Base-by-base conservation (phyloP, 2,329 filamentous ascomycete species). In the Aspergillus chevalieri region DNA sequence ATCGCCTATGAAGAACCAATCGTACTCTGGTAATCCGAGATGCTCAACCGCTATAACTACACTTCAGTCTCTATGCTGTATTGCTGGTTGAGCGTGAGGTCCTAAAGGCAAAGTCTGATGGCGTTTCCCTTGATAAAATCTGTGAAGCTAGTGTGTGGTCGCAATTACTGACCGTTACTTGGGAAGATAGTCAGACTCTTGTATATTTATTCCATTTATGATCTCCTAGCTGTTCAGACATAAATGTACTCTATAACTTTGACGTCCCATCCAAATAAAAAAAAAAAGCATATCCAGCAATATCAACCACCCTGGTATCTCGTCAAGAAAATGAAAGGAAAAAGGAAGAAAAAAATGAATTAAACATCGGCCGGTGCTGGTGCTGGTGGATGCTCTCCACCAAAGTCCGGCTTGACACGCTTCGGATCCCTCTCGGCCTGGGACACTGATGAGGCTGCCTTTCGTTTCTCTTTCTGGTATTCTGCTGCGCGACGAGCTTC, bases 401-500 rank as follows among this genome's bases (percentile, higher is more conserved):
- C 38, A 15, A 14, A 19, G n/a, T 66, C 70, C 39, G 62, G 57
- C 46, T 60, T 67, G 14, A 59, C 53, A 41, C 69, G 63, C 56
- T 75, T 75, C 6, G 60, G 24, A 19, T 75, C 73, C 33, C 71
- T 62, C 51, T 74, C 72, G 43, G 62, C 65, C 15, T 58, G 61
- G 33, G 62, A 52, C 39, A 53, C 60, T 7, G 63, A 58, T 14
- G 65, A 60, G 34, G 66, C 68, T 9, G 68, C 70, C 57, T 74
- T 77, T 45, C 75, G 70, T 54, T 77, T 78, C 56, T 78, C 77
- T 55, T 72, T 73, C 50, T 76, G 72, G 55, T 72, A 72, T 53
- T 71, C 68, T 51, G 74, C 72, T 49, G 63, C 71, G 43, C 73
- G 70, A 47, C 78, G 69, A 15, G 74, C 75, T 60, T 83, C 81